A percentile compares a stretch with the other conserved stretches of the same genome.
Conservation (phyloP, 1,284 basidiomycete genomes). For the Ganoderma sinense region DNA sequence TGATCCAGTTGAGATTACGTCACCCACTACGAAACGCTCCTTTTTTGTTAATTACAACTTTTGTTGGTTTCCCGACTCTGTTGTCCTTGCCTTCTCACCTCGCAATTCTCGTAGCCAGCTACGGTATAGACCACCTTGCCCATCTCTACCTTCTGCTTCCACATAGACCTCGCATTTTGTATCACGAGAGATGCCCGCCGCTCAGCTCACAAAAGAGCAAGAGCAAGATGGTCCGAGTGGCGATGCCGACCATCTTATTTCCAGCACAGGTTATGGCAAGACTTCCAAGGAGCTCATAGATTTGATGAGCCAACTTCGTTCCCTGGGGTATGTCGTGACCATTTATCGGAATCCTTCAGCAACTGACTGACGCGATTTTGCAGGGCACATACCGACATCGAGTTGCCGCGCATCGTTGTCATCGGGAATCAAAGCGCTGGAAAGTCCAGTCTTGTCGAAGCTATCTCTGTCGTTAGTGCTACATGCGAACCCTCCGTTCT, state of each 20-base stretch:
- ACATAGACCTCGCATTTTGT: neutral
- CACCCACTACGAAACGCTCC: too few species aligned
- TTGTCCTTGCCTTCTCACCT: too few species aligned
- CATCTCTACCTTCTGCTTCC: neutral
- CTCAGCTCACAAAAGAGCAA: neutral
- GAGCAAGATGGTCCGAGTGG: neutral
- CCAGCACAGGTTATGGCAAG: conserved; percentile 49
- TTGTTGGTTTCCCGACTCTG: too few species aligned
- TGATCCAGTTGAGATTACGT: too few species aligned
- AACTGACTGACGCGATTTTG: neutral
- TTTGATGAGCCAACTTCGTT: conserved; percentile 51
- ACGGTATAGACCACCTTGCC: too few species aligned
- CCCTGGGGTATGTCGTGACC: conserved; percentile 47
- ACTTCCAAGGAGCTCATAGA: conserved; percentile 54
- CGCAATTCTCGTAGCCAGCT: too few species aligned
- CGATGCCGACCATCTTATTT: neutral
- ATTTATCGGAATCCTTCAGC: neutral
- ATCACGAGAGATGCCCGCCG: neutral
- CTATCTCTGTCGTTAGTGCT: conserved; percentile 54
- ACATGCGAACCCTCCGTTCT: neutral
- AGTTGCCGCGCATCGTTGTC: conserved; percentile 39
- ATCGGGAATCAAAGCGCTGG: conserved; percentile 49
- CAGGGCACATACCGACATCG: conserved; percentile 24
- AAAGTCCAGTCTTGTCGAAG: conserved; percentile 53
- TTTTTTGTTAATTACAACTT: too few species aligned